Evolutionary conservation across 2,329 filamentous ascomycete genomes (phyloP), one percentile per base, ranked within the genome.

Genomic region (Alternaria arbusti): DNA sequence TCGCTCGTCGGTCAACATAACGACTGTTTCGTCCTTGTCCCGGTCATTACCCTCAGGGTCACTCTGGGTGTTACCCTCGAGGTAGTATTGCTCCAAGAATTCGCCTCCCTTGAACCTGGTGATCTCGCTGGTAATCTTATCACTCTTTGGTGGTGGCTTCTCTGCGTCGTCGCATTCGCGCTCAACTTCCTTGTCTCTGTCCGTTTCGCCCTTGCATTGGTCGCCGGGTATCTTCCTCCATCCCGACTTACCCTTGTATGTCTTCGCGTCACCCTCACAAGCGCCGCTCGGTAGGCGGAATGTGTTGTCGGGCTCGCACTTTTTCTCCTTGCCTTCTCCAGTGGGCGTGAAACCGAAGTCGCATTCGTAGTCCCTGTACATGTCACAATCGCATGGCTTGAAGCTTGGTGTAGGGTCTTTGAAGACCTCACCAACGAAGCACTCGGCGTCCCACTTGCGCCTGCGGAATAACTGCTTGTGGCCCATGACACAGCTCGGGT

Each of bases 401-500:
- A 87, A 90, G 64, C 90, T 84, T 2, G 91, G 88, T 32, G 87
- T 81, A 0, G 92, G 89, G 66, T 96, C 91, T 74, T 93, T 89
- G 82, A 97, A 97, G 57, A 95, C 89, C 64, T 92, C 86, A 71
- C 92, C 91, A 70, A 98, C 86, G 78, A 97, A 97, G 81, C 96
- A 99, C 64, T 97, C 89, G 17, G 92, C 91, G 71, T 92, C 87
- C 77, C 93, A 91, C 84, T 96, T 98, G 71, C 96, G 90, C 67
- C 96, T 89, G 58, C 85, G 87, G 80, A 91, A 99, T 66, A 88
- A 93, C 77, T 98, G 95, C 74, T 90, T 97, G 78, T 97, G 94
- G 20, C 96, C 96, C 95, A 99, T 98, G 69, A 99, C 84, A 78
- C 96, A 99, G 54, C 90, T 92, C 3, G 94, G 87, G 55, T 97